Percentiles rank a stretch among this genome's conserved stretches.
Evolutionary conservation across 78 protist species (phyloP).

Genomic region (Polysphondylium violaceum): DNA sequence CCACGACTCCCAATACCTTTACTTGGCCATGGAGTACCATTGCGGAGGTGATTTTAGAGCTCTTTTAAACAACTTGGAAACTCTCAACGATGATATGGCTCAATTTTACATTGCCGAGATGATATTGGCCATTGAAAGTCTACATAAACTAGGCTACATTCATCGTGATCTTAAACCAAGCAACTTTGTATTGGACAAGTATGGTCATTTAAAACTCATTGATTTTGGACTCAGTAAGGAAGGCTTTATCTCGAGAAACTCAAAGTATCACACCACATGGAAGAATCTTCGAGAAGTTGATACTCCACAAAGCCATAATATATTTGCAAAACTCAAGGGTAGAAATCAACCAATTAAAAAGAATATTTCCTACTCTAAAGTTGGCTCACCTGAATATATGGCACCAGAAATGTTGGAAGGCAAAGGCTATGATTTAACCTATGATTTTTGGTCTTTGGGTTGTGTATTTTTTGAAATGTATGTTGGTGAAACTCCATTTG

Average conservation of each 20-base stretch:
- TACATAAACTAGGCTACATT: slow-evolving; percentile 87
- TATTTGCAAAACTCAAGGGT: no score
- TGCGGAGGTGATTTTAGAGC: slow-evolving; percentile 93
- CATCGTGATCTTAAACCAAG: slow-evolving; percentile 96
- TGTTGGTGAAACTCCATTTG: slow-evolving; percentile 89
- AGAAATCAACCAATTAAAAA: neutral
- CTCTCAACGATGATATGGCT: slow-evolving; percentile 83
- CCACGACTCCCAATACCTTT: slow-evolving; percentile 74
- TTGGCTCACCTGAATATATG: slow-evolving; percentile 94
- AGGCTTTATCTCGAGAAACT: slow-evolving; percentile 69
- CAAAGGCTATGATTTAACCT: slow-evolving; percentile 85
- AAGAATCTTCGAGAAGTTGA: slow-evolving; percentile 27
- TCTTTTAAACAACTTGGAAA: slow-evolving; percentile 53
- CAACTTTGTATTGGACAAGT: slow-evolving; percentile 89
- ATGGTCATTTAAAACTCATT: slow-evolving; percentile 92
- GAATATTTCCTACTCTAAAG: slow-evolving; percentile 49
- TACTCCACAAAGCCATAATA: neutral
- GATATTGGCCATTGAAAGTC: slow-evolving; percentile 81
- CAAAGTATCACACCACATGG: slow-evolving; percentile 51
- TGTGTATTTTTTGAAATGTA: slow-evolving; percentile 84
- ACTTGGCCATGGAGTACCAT: slow-evolving; percentile 79
- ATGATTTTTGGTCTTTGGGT: slow-evolving; percentile 95
- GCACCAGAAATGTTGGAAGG: slow-evolving; percentile 94
- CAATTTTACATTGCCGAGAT: slow-evolving; percentile 90
- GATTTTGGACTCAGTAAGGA: slow-evolving; percentile 95